Evolutionary conservation across 108 stramenopile species (phyloP), one percentile per base, ranked within the genome.

Genomic region (Skeletonema potamos): DNA sequence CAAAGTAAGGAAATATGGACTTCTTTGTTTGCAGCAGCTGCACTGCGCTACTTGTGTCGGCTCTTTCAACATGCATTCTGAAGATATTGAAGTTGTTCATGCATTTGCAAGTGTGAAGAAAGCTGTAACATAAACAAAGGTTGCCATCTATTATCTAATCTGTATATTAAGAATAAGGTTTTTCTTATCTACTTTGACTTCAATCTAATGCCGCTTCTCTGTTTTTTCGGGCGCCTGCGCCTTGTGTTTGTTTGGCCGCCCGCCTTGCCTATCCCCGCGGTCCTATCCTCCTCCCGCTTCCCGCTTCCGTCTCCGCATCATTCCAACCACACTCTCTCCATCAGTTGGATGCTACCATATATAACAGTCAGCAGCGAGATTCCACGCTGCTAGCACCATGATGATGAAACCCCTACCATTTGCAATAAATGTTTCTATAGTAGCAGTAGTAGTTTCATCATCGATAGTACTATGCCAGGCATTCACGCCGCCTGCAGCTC

Each of bases 81-180:
- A 41, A 41, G 39, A 41, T n/a, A 15, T 41, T 41, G 2, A 39
- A 15, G 37, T 41, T n/a, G 39, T 15, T n/a, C 15, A 41, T 15
- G 15, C 37, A 39, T 39, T 6, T 13, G 39, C 0, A 41, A 41
- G 39, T 22, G 5, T 51, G 48, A 51, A 51, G 48, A 51, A 51
- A 51, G 48, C 22, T 51, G 48, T 51, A 51, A 51, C 9, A 51
- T 41, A 51, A 51, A 51, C 48, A 51, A 51, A 51, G 48, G 6
- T 51, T 51, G 48, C 48, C 39, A 22, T 22, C 22, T 1, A 41
- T 41, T 13, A 41, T n/a, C 15, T 41, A 41, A 41, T 36, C 37
- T 39, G 37, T 39, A 39, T 13, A 39, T 15, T 39, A 39, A 6
- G 4, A 32, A 32, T 15, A 39, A n/a, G n/a, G n/a, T n/a, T n/a